A percentile compares a stretch with the other conserved stretches of the same genome.
These are phyloP conservation scores for Hyphopichia khmerensis DNA, from an alignment of 1,139 yeast species.

Conservation along the genomic window DNA sequence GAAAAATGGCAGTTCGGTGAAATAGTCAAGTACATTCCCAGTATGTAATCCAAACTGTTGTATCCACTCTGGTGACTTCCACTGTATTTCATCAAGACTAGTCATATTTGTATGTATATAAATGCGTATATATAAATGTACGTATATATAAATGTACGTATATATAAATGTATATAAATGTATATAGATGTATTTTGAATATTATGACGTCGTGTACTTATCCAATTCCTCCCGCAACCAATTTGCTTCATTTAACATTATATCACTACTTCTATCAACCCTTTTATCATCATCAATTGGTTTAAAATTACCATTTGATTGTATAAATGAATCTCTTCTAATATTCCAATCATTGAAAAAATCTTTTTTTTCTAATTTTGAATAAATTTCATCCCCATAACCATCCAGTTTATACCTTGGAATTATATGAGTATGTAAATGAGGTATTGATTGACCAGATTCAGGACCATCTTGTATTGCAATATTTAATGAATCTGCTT, in stretches of 20 bases:
- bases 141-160: too few relatives aligned
- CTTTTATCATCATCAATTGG: constrained; percentile 50
- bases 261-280: constrained; percentile 51
- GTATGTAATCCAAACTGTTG: constrained; percentile 83
- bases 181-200: background rate
- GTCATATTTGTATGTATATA: background rate
- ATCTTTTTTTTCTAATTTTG: constrained; percentile 50
- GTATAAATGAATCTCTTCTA: constrained; percentile 22
- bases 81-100: constrained; percentile 79
- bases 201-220: constrained; percentile 16
- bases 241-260: constrained; percentile 65
- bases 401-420: constrained; percentile 72
- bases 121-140: too few relatives aligned
- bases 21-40: constrained; percentile 88
- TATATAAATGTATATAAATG: too few relatives aligned
- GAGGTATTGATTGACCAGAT: constrained; percentile 94
- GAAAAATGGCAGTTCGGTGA: constrained; percentile 90
- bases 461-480: constrained; percentile 96
- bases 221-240: constrained; percentile 45
- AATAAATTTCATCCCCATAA: constrained; percentile 71
- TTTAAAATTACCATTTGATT: constrained; percentile 26
- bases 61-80: constrained; percentile 98
- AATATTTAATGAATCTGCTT: constrained; percentile 80
- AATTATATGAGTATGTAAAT: constrained; percentile 87
- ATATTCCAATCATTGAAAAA: constrained; percentile 34